A percentile compares a stretch with the other conserved stretches of the same genome.
These are phyloP conservation scores for Hymenoscyphus repandus DNA, from an alignment of 2,329 filamentous ascomycete genomes.

Conservation along the genomic window DNA sequence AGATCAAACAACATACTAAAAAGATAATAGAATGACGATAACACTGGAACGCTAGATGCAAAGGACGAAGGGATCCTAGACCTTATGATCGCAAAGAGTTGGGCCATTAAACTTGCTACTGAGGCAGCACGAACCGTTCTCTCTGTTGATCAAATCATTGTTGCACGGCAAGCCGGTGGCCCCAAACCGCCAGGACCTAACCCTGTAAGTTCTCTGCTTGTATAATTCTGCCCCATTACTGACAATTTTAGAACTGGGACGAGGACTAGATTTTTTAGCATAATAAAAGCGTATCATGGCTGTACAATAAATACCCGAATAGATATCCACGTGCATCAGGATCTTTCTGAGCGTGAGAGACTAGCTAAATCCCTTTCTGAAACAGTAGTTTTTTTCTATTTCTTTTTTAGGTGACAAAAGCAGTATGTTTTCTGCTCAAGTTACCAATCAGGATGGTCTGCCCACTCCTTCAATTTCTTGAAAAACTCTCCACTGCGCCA, in stretches of 20 bases:
- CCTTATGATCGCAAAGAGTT: conserved; percentile 84
- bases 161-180: conserved; percentile 92
- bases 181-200: conserved; percentile 96
- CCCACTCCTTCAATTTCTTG: not conserved
- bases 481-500: not conserved
- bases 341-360: not conserved
- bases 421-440: not conserved
- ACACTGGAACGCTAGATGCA: conserved; percentile 77
- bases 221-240: conserved; percentile 12
- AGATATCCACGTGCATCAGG: not conserved
- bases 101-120: conserved; percentile 95
- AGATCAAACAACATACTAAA: conserved; percentile 12
- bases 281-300: conserved; percentile 18
- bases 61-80: conserved; percentile 87
- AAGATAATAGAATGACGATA: conserved; percentile 59
- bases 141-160: conserved; percentile 98
- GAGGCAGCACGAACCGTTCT: conserved; percentile 91
- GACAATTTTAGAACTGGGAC: conserved; percentile 30
- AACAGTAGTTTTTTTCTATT: too few species aligned
- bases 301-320: conserved; percentile 27
- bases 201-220: conserved; percentile 40
- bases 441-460: not conserved
- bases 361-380: too few species aligned
- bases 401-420: too few species aligned
- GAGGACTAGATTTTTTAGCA: conserved; percentile 31